phyloP scores from a whole-genome alignment of 352 stramenopile species.

The Hyaloperonospora brassicae region DNA sequence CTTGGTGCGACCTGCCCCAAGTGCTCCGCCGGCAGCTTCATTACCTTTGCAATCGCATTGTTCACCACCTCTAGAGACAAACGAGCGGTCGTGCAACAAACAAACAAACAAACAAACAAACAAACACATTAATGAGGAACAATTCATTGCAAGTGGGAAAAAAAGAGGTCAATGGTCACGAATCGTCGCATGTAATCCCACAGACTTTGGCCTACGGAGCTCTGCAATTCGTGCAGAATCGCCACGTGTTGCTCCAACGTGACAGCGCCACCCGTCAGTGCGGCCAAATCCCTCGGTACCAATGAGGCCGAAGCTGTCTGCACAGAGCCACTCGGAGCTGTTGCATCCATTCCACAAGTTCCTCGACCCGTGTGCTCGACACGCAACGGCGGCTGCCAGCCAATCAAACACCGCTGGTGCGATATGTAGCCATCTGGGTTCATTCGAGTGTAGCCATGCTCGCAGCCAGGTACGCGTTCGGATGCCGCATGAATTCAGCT shows the following conservation, averaged over 20 bases:
- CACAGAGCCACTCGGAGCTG: constrained; percentile 5
- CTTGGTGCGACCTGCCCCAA: constrained; percentile 1
- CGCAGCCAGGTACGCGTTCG: constrained; percentile 46
- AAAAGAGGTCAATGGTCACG: constrained; percentile 5
- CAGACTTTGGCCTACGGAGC: constrained; percentile 51
- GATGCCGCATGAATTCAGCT: constrained; percentile 27
- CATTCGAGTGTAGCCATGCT: constrained; percentile 23
- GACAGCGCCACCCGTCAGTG: constrained; percentile 26
- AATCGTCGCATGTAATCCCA: constrained; percentile 8
- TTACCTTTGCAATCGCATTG: constrained; percentile 63
- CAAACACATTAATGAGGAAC: constrained; percentile 8
- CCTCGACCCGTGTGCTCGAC: too few species aligned
- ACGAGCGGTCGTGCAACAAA: not conserved
- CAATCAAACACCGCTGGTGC: constrained; percentile 10
- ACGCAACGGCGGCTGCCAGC: not conserved
- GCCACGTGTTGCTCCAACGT: constrained; percentile 46
- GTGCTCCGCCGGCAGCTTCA: constrained; percentile 19
- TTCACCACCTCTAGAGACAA: constrained; percentile 47
- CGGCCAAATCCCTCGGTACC: constrained; percentile 18
- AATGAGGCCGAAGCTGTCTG: constrained; percentile 3
- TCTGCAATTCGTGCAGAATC: constrained; percentile 56
- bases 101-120: constrained; percentile 10
- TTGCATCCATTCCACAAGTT: constrained; percentile 6
- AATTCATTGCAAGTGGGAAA: not conserved
- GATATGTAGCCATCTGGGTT: constrained; percentile 17